Conservation (phyloP, 768 basidiomycete species). For the Hypholoma sublateritium region DNA sequence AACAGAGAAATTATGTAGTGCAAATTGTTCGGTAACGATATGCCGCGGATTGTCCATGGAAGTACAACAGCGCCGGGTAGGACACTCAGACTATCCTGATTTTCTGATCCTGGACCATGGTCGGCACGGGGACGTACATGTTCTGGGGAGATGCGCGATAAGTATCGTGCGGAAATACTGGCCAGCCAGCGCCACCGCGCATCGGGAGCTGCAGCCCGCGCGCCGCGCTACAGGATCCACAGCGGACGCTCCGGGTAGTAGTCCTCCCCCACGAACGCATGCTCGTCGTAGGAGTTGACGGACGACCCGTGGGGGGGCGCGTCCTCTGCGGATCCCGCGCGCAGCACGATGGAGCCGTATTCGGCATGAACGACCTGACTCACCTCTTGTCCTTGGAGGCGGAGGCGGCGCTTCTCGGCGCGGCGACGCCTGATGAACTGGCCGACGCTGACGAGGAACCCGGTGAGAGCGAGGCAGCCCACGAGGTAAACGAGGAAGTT, state of each 20-base stretch:
- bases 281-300: conserved; percentile 16
- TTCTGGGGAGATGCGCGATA: conserved; percentile 21
- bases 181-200: conserved; percentile 12
- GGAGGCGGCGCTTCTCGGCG: conserved; percentile 37
- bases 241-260: conserved; percentile 34
- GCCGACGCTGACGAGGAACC: conserved; percentile 33
- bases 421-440: conserved; percentile 40
- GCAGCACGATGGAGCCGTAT: conserved; percentile 34
- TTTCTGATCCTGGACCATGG: conserved; percentile 23
- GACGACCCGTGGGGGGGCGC: conserved; percentile 5
- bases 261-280: conserved; percentile 17
- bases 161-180: conserved; percentile 6
- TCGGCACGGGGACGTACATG: conserved; percentile 17
- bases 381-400: conserved; percentile 50
- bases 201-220: conserved; percentile 4
- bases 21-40: too few species aligned
- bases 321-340: conserved; percentile 2
- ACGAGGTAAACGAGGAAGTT: conserved; percentile 36
- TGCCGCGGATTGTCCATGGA: not conserved
- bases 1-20: too few species aligned
- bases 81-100: conserved; percentile 23
- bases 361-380: conserved; percentile 36
- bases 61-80: not conserved
- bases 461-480: conserved; percentile 37
- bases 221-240: conserved; percentile 31